Base-by-base conservation (phyloP, 2,329 filamentous ascomycete genomes). In the Alternaria ethzedia region DNA sequence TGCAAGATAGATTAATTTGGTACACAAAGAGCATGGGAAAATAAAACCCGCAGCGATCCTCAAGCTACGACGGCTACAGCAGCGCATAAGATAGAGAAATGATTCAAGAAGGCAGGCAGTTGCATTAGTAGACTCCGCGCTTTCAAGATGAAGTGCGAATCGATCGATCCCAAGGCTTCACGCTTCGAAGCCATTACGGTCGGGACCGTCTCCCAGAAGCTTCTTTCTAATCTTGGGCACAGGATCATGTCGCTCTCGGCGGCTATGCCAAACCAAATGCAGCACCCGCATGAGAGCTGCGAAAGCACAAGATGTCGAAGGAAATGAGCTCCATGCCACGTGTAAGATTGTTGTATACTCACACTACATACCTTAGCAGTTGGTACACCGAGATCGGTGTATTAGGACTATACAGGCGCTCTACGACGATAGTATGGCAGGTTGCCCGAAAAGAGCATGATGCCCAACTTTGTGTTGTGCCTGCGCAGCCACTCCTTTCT, bases 241-340 rank as follows among this genome's bases (percentile, higher is more conserved):
- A 26, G 23, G 2, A 26, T n/a, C 23, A 26, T 28, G 3, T 47
- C 45, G 8, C 20, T 25, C 7, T n/a, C 12, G 45, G 32, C 13
- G 5, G 8, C 20, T 7, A 11, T 11, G 17, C 32, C 20, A 23
- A 25, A 5, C 0, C 4, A 23, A 5, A 8, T 6, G 5, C 5
- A 15, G 8, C 20, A 52, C 12, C 13, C 20, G 30, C 20, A 8
- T n/a, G 11, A 36, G 5, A 5, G 9, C 9, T 41, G 20, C 20
- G n/a, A n/a, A 10, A 17, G 23, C 3, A 2, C 13, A 9, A 23
- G 49, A 36, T 10, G 13, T 52, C n/a, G 6, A 17, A 12, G 9
- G 49, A 41, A 52, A 12, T n/a, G 20, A 5, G 49, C 49, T 36
- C 36, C 13, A 12, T 52, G 30, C 49, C 13, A 52, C 20, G 10